phyloP scores from a whole-genome alignment of 129 eudicot genomes.

The Erigeron canadensis region DNA sequence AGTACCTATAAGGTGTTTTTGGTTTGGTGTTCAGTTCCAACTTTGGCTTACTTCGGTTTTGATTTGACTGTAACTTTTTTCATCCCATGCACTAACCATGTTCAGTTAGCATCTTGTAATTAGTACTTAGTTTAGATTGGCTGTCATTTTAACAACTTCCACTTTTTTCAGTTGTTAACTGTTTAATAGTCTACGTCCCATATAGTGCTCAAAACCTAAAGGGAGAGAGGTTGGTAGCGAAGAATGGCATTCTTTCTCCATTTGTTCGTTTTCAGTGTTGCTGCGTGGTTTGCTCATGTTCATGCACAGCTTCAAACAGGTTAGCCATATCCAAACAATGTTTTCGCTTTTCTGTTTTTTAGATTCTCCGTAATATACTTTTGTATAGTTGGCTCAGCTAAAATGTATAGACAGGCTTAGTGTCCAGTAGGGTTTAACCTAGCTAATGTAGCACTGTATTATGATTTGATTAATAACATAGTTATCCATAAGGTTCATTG shows the following conservation, averaged over 20 bases:
- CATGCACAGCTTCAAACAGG: conserved; percentile 41
- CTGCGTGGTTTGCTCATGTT: conserved; percentile 25
- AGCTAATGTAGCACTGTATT: too few species aligned
- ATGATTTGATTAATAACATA: too few species aligned
- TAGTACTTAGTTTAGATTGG: neutral
- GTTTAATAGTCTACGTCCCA: neutral
- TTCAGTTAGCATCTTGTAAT: neutral
- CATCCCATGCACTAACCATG: neutral
- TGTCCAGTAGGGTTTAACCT: too few species aligned
- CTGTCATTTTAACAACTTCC: neutral
- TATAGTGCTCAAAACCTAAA: neutral
- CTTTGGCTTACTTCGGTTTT: too few species aligned
- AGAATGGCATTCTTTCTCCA: conserved; percentile 15
- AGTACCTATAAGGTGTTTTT: too few species aligned
- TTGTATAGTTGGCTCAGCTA: too few species aligned
- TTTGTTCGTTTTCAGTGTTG: conserved; percentile 14
- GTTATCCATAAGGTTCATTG: too few species aligned
- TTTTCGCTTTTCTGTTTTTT: neutral
- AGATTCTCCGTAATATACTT: too few species aligned
- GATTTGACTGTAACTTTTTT: too few species aligned
- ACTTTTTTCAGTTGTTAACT: conserved; percentile 13
- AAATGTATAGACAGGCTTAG: too few species aligned
- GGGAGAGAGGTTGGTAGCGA: too few species aligned
- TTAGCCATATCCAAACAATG: conserved; percentile 8
- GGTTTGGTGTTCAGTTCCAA: too few species aligned